Base-by-base conservation (phyloP, 2,329 filamentous ascomycete species). In the Cytospora schulzeri region DNA sequence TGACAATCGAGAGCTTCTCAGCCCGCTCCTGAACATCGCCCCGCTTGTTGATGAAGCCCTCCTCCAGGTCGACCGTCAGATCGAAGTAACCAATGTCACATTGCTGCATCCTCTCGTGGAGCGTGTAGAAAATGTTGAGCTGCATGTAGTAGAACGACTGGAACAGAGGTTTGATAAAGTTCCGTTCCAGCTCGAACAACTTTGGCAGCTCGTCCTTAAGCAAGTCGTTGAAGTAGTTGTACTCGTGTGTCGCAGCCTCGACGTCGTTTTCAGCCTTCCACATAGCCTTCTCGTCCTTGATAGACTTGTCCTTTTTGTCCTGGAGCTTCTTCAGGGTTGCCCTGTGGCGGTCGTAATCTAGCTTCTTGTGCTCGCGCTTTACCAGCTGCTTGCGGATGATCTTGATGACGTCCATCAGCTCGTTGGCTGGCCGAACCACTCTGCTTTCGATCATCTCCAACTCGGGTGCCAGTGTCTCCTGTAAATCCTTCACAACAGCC, bases 91-190 rank as follows among this genome's bases (percentile, higher is more conserved):
- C 93, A 74, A 99, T 99, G 73, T 98, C 93, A 76, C 96, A 93
- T 70, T 85, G 88, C 80, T 99, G 95, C 95, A 99, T 99, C 79
- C 90, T 92, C 78, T 98, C 94, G 76, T 99, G 95, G 61, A 99
- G 83, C 1, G 95, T 99, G 79, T 99, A 99, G 77, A 98, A 99
- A 69, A 99, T 92, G 77, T 99, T 99, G 69, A 99, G 86, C 78
- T 99, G 95, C 95, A 99, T 99, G 82, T 98, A 99, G 80, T 99
- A 99, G 81, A 99, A 99, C 12, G 92, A 96, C 76, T 98, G 95
- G 83, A 99, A 99, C 9, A 99, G 86, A 3, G 95, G 95, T 70
- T 92, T 89, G 76, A 99, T 99, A 76, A 99, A 98, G 76, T 98
- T 91, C 68, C 89, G 87, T 77, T 99, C 95, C 22, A 99, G 86